Evolutionary conservation across 345 rosid genomes (phyloP).

Genomic region (Citrus hindsii): DNA sequence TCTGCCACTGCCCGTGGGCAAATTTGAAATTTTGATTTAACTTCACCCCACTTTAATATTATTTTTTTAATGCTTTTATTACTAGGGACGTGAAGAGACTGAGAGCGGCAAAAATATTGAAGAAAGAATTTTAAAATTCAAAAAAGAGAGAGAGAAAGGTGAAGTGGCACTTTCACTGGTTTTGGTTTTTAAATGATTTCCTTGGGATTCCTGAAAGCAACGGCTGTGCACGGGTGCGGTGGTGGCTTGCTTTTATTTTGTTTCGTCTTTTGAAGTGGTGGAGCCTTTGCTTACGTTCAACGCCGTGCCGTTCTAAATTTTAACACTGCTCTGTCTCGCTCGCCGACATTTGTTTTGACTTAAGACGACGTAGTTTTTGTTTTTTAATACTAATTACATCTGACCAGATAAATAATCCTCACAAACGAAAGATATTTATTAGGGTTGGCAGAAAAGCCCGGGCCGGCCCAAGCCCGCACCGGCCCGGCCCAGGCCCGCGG

Average conservation of each 20-base stretch:
- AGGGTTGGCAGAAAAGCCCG: too few relatives aligned
- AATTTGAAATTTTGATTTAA: background rate
- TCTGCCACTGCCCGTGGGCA: background rate
- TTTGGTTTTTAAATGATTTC: background rate
- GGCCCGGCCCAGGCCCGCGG: too few relatives aligned
- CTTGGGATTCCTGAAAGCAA: background rate
- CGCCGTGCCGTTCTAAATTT: background rate
- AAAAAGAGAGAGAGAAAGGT: slow-evolving; percentile 20
- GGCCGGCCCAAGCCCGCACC: too few relatives aligned
- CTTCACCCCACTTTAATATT: background rate
- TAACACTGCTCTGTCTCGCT: background rate
- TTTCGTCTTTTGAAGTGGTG: background rate
- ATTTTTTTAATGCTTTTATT: background rate
- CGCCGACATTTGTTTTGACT: background rate
- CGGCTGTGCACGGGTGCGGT: background rate
- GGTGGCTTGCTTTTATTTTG: background rate
- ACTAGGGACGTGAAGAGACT: background rate
- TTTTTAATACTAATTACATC: too few relatives aligned
- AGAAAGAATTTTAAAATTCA: slow-evolving; percentile 8
- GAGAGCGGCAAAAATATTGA: background rate
- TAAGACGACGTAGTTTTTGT: too few relatives aligned
- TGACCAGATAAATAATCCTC: accelerated
- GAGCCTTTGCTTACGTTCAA: background rate
- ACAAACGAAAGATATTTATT: accelerated
- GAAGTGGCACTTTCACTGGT: background rate